phyloP scores from a whole-genome alignment of 441 rosid genomes.

The Raphanus hybrid region DNA sequence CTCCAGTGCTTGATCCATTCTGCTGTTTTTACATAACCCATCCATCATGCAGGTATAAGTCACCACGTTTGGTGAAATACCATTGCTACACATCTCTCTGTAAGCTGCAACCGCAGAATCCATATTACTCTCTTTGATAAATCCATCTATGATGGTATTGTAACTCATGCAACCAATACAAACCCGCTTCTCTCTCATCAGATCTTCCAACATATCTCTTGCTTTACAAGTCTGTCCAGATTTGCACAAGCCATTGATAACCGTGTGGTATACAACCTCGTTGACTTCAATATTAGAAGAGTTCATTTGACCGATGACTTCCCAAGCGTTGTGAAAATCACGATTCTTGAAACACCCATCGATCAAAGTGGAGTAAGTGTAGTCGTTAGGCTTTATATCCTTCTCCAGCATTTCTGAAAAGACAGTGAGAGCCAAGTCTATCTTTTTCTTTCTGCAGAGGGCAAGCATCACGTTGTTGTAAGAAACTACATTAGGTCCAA shows the following conservation, averaged over 20 bases:
- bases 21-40: slow-evolving; percentile 59
- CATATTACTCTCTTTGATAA: slow-evolving; percentile 54
- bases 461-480: slow-evolving; percentile 65
- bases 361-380: slow-evolving; percentile 62
- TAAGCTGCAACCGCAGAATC: slow-evolving; percentile 53
- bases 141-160: slow-evolving; percentile 68
- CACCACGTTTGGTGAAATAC: slow-evolving; percentile 57
- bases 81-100: slow-evolving; percentile 57
- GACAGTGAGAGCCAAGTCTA: slow-evolving; percentile 48
- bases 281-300: slow-evolving; percentile 50
- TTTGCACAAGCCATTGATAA: slow-evolving; percentile 66
- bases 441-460: slow-evolving; percentile 48
- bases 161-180: slow-evolving; percentile 54
- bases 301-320: slow-evolving; percentile 56
- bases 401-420: slow-evolving; percentile 52
- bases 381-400: slow-evolving; percentile 59
- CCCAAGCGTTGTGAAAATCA: slow-evolving; percentile 47
- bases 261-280: slow-evolving; percentile 55
- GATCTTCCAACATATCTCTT: slow-evolving; percentile 48
- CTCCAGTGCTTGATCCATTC: slow-evolving; percentile 58
- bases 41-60: slow-evolving; percentile 62
- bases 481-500: slow-evolving; percentile 50
- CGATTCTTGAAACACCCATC: slow-evolving; percentile 64
- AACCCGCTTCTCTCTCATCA: slow-evolving; percentile 45
- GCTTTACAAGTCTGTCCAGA: slow-evolving; percentile 58